A percentile compares a stretch with the other conserved stretches of the same genome.
phyloP scores from a whole-genome alignment of 148 eudicot species.

The Persicaria tinctoria region DNA sequence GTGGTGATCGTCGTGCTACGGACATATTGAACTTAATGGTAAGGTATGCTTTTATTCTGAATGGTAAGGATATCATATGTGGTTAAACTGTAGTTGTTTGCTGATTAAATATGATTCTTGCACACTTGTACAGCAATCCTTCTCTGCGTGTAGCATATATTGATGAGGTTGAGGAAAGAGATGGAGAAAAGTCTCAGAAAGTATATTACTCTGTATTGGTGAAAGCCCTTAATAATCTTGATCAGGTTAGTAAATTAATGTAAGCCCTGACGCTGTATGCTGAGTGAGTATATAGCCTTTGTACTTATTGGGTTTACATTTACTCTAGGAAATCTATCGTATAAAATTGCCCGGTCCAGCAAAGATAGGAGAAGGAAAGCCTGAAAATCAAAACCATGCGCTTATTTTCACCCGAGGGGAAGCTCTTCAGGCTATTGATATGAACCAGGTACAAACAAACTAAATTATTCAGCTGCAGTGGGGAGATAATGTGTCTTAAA shows the following conservation, averaged over 20 bases:
- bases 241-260: slow-evolving; percentile 43
- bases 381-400: slow-evolving; percentile 89
- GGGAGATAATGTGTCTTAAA: background rate
- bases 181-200: slow-evolving; percentile 47
- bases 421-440: slow-evolving; percentile 82
- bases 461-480: slow-evolving; percentile 7
- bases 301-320: background rate
- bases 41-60: slow-evolving; percentile 36
- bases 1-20: slow-evolving; percentile 80
- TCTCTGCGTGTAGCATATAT: slow-evolving; percentile 75
- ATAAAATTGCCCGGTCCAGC: slow-evolving; percentile 73
- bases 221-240: slow-evolving; percentile 67
- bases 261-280: background rate
- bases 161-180: slow-evolving; percentile 74
- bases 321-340: slow-evolving; percentile 61
- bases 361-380: slow-evolving; percentile 82
- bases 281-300: slow-evolving; percentile 7
- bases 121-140: slow-evolving; percentile 46
- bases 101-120: background rate
- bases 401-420: slow-evolving; percentile 74
- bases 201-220: slow-evolving; percentile 72
- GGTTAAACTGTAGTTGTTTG: background rate
- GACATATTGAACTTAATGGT: slow-evolving; percentile 78
- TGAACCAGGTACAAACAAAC: slow-evolving; percentile 54
- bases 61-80: background rate